Evolutionary conservation across 306 rosid genomes (phyloP), one percentile per base, ranked within the genome.

Genomic region (Vigna mungo): DNA sequence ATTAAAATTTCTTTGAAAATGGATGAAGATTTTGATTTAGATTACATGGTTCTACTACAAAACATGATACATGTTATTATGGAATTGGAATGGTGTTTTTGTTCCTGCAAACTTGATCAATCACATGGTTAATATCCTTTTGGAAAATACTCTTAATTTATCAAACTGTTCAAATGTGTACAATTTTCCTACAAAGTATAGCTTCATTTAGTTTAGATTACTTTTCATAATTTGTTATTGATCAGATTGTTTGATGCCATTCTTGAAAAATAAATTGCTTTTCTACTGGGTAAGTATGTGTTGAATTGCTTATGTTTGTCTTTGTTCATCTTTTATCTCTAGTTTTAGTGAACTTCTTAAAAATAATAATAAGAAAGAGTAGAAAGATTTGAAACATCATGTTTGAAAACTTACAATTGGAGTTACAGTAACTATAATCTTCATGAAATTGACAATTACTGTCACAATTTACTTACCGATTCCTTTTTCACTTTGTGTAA

Each of bases 231-330:
- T 20, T 20, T 20, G 21, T 20, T 20, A 20, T 88, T 44, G 61
- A 64, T 27, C 75, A 71, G 67, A 77, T 90, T 80, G 74, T 85
- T 81, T 92, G 85, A 73, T 92, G 82, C 94, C 88, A 41, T 90
- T 85, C 80, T 63, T 82, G 87, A 89, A 84, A 82, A 78, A 76
- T 60, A 86, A 83, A 78, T 75, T 92, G 72, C 85, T 89, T 73
- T 89, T 92, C 84, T 89, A 85, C 79, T 92, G 96, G 97, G 97
- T 92, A 86, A 79, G 90, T 49, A 68, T 44, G 82, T 46, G 21
- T 56, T 66, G 2, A 21, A 47, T 37, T 68, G 16, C 64, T 64
- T 27, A 52, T 58, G 46, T 12, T 34, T 20, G 21, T 0, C 21
- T 20, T 20, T 20, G 21, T 20, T 20, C 21, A 20, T 20, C 21